Conservation (phyloP, 352 stramenopile species). For the Phytophthora kernoviae region DNA sequence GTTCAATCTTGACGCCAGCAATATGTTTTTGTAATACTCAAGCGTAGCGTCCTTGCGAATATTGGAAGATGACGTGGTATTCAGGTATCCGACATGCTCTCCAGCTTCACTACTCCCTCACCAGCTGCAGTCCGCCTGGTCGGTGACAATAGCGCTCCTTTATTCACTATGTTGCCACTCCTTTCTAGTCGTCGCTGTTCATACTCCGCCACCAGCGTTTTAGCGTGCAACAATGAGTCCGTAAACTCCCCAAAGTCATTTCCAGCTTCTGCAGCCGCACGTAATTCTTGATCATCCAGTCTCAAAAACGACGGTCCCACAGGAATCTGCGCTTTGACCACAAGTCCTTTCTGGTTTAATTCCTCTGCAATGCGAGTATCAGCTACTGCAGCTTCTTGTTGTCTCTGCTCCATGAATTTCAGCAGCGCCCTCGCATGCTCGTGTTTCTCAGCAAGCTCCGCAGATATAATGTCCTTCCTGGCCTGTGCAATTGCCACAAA, state of each 20-base stretch:
- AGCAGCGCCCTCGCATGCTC: conserved; percentile 42
- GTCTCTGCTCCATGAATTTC: conserved; percentile 52
- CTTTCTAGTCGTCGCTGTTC: conserved; percentile 41
- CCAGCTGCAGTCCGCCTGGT: conserved; percentile 16
- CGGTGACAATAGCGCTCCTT: conserved; percentile 1
- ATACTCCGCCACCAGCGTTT: conserved; percentile 62
- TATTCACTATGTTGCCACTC: conserved; percentile 49
- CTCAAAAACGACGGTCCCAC: conserved; percentile 65
- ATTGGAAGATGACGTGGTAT: conserved; percentile 46
- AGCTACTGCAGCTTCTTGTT: conserved; percentile 38
- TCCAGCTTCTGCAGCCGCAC: background rate
- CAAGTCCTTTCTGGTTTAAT: conserved; percentile 59
- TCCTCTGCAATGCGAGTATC: conserved; percentile 52
- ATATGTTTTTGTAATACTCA: conserved; percentile 47
- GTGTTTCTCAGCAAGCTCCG: conserved; percentile 34
- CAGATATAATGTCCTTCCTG: conserved; percentile 46
- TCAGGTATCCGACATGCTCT: conserved; percentile 55
- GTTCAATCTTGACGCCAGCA: conserved; percentile 40
- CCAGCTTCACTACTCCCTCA: conserved; percentile 16
- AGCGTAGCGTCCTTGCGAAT: conserved; percentile 63
- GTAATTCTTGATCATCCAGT: conserved; percentile 49
- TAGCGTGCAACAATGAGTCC: conserved; percentile 55
- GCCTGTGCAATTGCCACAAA: conserved; percentile 42
- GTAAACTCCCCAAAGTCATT: conserved; percentile 53
- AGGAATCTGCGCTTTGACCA: conserved; percentile 76